Evolutionary conservation across 306 rosid genomes (phyloP).

Genomic region (Cercis canadensis): DNA sequence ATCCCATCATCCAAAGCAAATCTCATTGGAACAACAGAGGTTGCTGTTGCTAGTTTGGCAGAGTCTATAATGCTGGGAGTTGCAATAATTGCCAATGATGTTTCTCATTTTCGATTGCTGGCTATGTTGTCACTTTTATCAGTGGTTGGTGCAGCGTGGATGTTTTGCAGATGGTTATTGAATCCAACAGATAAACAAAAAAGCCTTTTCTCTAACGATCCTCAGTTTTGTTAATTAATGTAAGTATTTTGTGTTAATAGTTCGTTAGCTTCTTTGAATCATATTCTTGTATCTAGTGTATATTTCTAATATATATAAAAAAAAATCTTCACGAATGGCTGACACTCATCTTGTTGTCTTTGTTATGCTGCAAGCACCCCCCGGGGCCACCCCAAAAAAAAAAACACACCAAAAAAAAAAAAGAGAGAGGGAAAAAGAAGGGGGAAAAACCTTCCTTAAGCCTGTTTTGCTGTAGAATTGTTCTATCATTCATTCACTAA

Average conservation of each 20-base stretch:
- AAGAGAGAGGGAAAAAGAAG: no score
- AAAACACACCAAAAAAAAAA: no score
- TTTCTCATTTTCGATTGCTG: conserved; percentile 74
- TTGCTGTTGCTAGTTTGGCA: conserved; percentile 93
- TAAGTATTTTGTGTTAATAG: conserved; percentile 39
- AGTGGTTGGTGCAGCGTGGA: conserved; percentile 83
- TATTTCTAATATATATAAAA: neutral
- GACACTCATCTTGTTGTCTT: neutral
- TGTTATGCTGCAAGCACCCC: no score
- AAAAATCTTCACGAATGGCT: neutral
- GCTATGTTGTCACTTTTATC: conserved; percentile 83
- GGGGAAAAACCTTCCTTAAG: no score
- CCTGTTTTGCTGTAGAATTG: neutral
- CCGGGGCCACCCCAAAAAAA: no score
- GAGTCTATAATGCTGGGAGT: conserved; percentile 89
- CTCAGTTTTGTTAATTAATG: conserved; percentile 53
- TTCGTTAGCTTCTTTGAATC: conserved; percentile 10
- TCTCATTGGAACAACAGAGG: conserved; percentile 91
- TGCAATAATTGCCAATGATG: conserved; percentile 86
- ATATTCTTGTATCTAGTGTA: neutral
- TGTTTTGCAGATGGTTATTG: conserved; percentile 87
- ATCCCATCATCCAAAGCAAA: conserved; percentile 95
- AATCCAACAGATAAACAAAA: conserved; percentile 87
- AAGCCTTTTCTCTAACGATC: conserved; percentile 70
- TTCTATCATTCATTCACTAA: no score